phyloP scores from a whole-genome alignment of 345 rosid genomes.

The Eucalyptus pauciflora region DNA sequence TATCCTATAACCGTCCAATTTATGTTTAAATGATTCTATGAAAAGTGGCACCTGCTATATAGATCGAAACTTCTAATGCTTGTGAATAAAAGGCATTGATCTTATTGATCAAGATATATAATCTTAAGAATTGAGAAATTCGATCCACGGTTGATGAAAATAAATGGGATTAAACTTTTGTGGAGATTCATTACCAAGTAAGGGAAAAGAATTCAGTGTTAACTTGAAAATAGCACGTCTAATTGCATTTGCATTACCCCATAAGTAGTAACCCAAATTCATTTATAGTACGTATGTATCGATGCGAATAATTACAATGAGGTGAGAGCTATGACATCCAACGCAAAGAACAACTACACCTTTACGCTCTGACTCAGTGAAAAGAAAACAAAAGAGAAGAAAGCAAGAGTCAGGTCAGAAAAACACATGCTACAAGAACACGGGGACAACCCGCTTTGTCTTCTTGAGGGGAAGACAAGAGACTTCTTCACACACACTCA shows the following conservation, averaged over 20 bases:
- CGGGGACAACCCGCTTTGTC: not conserved
- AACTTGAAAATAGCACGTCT: not conserved
- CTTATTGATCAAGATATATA: not conserved
- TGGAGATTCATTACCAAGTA: not conserved
- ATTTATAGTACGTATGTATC: not conserved
- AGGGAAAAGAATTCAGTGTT: not conserved
- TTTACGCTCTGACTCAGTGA: not conserved
- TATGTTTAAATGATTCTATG: too few relatives aligned
- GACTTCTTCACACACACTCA: not conserved
- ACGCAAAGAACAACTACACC: not conserved
- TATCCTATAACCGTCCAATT: too few relatives aligned
- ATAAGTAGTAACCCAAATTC: not conserved
- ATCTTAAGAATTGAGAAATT: not conserved
- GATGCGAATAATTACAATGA: not conserved
- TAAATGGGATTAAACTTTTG: not conserved
- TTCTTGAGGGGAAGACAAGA: not conserved
- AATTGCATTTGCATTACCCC: not conserved
- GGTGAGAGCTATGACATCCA: not conserved
- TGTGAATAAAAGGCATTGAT: too few relatives aligned
- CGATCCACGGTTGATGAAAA: fast-evolving
- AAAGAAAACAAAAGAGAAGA: not conserved
- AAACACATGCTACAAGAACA: not conserved
- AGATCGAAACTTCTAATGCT: too few relatives aligned
- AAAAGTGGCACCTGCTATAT: too few relatives aligned
- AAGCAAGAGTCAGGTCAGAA: not conserved